These are phyloP conservation scores for Aspergillus eucalypticola DNA, from an alignment of 2,329 filamentous ascomycete species.

Conservation along the genomic window DNA sequence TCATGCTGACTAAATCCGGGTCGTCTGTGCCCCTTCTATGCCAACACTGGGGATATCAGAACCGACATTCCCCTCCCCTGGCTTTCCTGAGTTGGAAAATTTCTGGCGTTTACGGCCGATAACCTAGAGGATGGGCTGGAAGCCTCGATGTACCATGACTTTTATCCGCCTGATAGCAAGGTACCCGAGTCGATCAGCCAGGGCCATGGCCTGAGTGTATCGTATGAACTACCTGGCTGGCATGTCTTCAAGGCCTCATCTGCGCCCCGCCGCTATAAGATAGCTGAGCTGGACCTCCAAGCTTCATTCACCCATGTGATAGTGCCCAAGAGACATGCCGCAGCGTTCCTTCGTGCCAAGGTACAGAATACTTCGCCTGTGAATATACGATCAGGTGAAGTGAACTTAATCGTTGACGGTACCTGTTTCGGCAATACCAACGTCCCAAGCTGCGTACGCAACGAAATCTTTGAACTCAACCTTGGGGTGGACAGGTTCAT, in stretches of 20 bases:
- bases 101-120: too few species aligned
- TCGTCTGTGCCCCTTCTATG: too few species aligned
- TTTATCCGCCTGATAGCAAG: slow-evolving; percentile 10
- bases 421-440: slow-evolving; percentile 32
- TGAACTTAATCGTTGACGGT: slow-evolving; percentile 31
- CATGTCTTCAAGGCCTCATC: slow-evolving; percentile 40
- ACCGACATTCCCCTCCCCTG: too few species aligned
- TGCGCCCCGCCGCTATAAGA: slow-evolving; percentile 39
- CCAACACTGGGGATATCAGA: too few species aligned
- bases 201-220: slow-evolving; percentile 44
- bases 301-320: slow-evolving; percentile 40
- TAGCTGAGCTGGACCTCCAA: slow-evolving; percentile 38
- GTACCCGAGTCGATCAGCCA: slow-evolving; percentile 40
- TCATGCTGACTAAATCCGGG: slow-evolving; percentile 30
- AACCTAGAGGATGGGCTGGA: too few species aligned
- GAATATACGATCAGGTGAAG: slow-evolving; percentile 30
- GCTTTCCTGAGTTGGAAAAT: too few species aligned
- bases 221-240: slow-evolving; percentile 42
- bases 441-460: slow-evolving; percentile 29
- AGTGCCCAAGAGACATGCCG: slow-evolving; percentile 42
- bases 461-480: slow-evolving; percentile 32
- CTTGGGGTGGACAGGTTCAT: slow-evolving; percentile 36
- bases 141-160: too few species aligned
- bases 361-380: slow-evolving; percentile 40
- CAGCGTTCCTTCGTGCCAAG: slow-evolving; percentile 44